Evolutionary conservation across 768 basidiomycete species (phyloP), one percentile per base, ranked within the genome.

Genomic region (Panaeolus papilionaceus): DNA sequence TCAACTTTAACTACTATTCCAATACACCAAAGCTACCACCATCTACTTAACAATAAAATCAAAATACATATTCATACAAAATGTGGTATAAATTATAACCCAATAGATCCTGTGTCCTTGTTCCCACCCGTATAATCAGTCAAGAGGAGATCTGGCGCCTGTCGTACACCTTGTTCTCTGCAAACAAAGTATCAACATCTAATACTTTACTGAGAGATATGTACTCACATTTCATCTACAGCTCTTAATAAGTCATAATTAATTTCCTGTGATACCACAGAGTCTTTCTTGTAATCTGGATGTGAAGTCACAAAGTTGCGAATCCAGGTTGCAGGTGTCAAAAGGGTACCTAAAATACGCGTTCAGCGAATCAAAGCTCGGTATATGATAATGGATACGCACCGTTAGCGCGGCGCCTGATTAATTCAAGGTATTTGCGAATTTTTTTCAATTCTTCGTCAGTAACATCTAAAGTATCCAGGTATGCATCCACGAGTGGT

Each of bases 241-340:
- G 94, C 93, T 54, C 89, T 84, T 75, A 98, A 83, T 33, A 99
- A 85, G 79, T 99, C 98, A 75, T 96, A 98, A 75, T 96, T 98
- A 75, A 99, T 95, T 79, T 92, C 90, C 73, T 94, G 86, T 63
- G 85, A 92, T 20, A 99, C 94, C 63, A 92, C 91, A n/a, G 95
- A 97, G 79, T 99, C 95, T 62, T 88, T 85, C 77, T 92, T 91
- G 81, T 99, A 99, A n/a, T 82, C 86, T 8, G 96, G 94, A 77
- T 99, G 98, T 1, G 89, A 86, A 28, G 89, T 88, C 49, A 99
- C 92, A 79, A 98, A 99, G 61, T 92, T 85, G 40, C 98, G 88
- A 66, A 98, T 96, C 95, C 95, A 99, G 3, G 89, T 88, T 11
- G 98, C 98, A 7, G 94, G 88, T 0, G 98, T 98, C 75, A 88